Conservation (phyloP, 108 stramenopile genomes). For the Fistulifera solaris region DNA sequence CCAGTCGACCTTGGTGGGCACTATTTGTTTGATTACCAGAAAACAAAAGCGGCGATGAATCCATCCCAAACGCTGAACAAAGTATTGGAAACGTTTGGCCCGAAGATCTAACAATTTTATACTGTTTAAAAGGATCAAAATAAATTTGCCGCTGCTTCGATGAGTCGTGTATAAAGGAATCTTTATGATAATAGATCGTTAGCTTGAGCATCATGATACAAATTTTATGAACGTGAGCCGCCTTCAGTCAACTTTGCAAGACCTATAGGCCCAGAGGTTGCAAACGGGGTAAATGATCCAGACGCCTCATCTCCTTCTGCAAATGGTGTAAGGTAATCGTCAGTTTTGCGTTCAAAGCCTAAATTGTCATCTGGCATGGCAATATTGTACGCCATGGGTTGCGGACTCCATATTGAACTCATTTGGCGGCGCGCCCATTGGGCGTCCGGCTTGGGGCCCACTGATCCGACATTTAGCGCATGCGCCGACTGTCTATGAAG, state of each 20-base stretch:
- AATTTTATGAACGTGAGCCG: too few species aligned
- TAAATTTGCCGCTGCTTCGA: neutral
- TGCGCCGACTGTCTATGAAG: slow-evolving; percentile 42
- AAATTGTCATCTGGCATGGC: slow-evolving; percentile 5
- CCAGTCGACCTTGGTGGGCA: slow-evolving; percentile 88
- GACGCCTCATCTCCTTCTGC: slow-evolving; percentile 49
- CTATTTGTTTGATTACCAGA: slow-evolving; percentile 72
- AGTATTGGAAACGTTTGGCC: slow-evolving; percentile 23
- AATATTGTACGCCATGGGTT: slow-evolving; percentile 61
- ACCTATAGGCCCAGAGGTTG: too few species aligned
- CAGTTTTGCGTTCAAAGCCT: neutral
- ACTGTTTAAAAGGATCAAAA: neutral
- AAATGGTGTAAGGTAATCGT: slow-evolving; percentile 14
- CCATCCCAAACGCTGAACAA: slow-evolving; percentile 76
- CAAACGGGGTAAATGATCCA: slow-evolving; percentile 18
- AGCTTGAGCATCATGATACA: too few species aligned
- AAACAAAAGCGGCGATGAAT: slow-evolving; percentile 70
- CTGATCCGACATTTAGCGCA: slow-evolving; percentile 54
- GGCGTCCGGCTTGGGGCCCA: slow-evolving; percentile 54
- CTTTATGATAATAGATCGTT: too few species aligned
- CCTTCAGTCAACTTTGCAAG: too few species aligned
- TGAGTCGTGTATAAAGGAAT: too few species aligned
- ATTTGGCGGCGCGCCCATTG: slow-evolving; percentile 80
- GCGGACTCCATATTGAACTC: slow-evolving; percentile 86
- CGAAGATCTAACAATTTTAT: slow-evolving; percentile 1